These are phyloP conservation scores for Euphorbia schlechtendalii DNA, from an alignment of 441 rosid genomes.

Conservation along the genomic window DNA sequence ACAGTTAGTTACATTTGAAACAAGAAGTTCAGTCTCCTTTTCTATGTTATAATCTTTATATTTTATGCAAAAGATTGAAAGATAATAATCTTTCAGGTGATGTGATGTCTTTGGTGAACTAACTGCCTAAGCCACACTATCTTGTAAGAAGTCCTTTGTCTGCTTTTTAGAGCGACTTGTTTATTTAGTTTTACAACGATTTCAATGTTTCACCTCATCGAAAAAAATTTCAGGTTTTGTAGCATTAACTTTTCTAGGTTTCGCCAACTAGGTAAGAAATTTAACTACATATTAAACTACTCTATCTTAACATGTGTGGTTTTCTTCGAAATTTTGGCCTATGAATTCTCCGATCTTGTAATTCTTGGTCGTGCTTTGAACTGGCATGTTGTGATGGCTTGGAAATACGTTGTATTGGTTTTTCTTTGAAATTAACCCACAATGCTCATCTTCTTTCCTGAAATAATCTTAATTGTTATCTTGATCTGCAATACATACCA, in stretches of 20 bases:
- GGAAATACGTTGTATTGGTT: too few relatives aligned
- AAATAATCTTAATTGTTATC: too few relatives aligned
- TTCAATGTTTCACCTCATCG: constrained; percentile 8
- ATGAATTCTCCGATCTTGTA: constrained; percentile 31
- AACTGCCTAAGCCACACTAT: constrained; percentile 53
- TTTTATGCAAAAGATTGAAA: constrained; percentile 58
- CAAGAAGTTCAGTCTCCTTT: too few relatives aligned
- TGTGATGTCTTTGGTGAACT: constrained; percentile 46
- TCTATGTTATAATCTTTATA: too few relatives aligned
- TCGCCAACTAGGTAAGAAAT: constrained; percentile 50
- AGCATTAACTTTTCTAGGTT: constrained; percentile 75
- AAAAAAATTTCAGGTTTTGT: too few relatives aligned
- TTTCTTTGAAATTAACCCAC: too few relatives aligned
- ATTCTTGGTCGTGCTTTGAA: too few relatives aligned
- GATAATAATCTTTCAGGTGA: constrained; percentile 74
- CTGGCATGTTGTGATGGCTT: too few relatives aligned
- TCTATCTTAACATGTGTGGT: constrained; percentile 28
- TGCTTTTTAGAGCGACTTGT: background rate
- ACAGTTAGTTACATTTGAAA: too few relatives aligned
- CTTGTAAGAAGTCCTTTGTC: constrained; percentile 39
- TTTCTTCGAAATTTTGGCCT: constrained; percentile 73
- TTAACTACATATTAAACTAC: background rate
- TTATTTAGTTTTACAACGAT: background rate
- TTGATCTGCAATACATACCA: too few relatives aligned
- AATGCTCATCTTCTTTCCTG: too few relatives aligned